These are phyloP conservation scores for Kluyveromyces nonfermentans DNA, from an alignment of 805 yeast genomes.

Conservation along the genomic window DNA sequence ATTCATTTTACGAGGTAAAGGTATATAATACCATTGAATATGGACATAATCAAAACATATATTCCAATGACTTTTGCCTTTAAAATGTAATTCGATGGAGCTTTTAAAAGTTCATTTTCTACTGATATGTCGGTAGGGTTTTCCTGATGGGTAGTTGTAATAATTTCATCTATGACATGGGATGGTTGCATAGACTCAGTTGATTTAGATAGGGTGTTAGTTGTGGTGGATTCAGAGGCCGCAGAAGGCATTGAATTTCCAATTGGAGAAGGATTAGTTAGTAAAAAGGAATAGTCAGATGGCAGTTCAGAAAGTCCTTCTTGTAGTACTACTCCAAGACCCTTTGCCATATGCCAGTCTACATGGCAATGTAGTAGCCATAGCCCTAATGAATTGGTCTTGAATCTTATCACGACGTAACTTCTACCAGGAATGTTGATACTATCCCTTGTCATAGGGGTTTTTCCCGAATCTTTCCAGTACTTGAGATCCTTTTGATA, in stretches of 20 bases:
- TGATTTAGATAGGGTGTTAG: neutral
- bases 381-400: constrained; percentile 61
- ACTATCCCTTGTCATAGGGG: constrained; percentile 54
- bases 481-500: constrained; percentile 14
- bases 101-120: neutral
- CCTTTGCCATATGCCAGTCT: constrained; percentile 64
- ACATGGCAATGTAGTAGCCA: constrained; percentile 79
- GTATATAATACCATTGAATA: constrained; percentile 12
- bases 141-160: neutral
- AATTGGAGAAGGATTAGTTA: neutral
- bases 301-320: constrained; percentile 31
- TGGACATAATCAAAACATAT: constrained; percentile 13
- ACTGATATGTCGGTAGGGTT: neutral
- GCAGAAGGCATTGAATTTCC: neutral
- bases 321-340: constrained; percentile 41
- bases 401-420: constrained; percentile 46
- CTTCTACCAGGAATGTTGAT: constrained; percentile 52
- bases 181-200: neutral
- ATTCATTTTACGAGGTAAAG: neutral
- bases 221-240: neutral
- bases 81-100: neutral
- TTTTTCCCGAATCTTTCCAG: constrained; percentile 27
- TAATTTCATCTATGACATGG: too few relatives aligned
- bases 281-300: neutral
- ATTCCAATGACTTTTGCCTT: constrained; percentile 12